Base-by-base conservation (phyloP, 2,329 filamentous ascomycete genomes). In the Cercospora berteroae region DNA sequence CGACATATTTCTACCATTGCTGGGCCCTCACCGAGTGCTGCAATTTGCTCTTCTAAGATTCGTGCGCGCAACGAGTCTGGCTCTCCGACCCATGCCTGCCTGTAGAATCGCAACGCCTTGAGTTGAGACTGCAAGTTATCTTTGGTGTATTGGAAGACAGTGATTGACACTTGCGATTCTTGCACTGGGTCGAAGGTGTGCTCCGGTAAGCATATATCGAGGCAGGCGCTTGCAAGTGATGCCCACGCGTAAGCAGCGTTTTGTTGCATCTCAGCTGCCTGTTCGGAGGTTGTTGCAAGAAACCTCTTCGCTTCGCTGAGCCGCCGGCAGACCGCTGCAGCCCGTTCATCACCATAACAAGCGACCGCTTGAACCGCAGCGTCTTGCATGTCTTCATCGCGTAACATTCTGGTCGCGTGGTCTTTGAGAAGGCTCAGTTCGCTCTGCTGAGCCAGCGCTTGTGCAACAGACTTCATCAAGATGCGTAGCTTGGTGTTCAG, bases 181-280 rank as follows among this genome's bases (percentile, higher is more conserved):
- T 88, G 77, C 1, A 88, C 88, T 1, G 95, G 95, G 77, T 99
- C 95, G 74, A 94, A 95, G 3, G 91, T 86, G 71, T 90, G 89
- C 77, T 96, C 90, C 0, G 96, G 94, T 2, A 98, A 88, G 75
- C 94, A 97, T 2, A 97, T 83, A 69, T 87, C 86, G 58, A 98
- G 83, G 44, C 90, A 87, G 16, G 89, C 89, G 20, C 94, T 80
- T 1, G 92, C 90, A 68, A 97, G 88, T 60, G 90, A 84, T 29
- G 93, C 84, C 88, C 94, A 95, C 5, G 91, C 89, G 23, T 75
- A 62, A 5, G 90, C 79, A 6, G 63, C 65, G 18, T 13, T n/a
- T 0, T 44, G 16, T 44, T 55, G 48, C 23, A 16, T 44, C 36
- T 50, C 4, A 23, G 27, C n/a, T 12, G 10, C 12, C 9, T 55